Conservation (phyloP, 179 eudicot species). For the Beta macrorhiza region DNA sequence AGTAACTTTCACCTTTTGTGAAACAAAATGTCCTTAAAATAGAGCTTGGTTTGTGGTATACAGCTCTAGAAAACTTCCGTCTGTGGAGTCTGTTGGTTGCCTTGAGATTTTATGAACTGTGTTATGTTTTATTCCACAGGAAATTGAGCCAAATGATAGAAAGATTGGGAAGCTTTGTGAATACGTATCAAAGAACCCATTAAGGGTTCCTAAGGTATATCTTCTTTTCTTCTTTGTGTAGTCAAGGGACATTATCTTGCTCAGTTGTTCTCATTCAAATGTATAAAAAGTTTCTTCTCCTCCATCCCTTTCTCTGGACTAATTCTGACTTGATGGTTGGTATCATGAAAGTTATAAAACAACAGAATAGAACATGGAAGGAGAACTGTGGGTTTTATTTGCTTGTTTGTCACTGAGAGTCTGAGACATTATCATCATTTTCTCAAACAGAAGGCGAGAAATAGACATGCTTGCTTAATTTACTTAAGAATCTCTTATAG, state of each 20-base stretch:
- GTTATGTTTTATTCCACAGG: constrained; percentile 39
- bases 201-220: constrained; percentile 79
- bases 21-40: background rate
- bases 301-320: background rate
- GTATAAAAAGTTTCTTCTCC: background rate
- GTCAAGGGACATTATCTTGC: background rate
- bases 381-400: background rate
- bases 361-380: background rate
- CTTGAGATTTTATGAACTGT: constrained; percentile 4
- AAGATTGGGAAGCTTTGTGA: constrained; percentile 89
- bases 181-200: constrained; percentile 73
- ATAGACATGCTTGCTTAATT: no score
- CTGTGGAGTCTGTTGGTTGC: background rate
- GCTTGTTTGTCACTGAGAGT: no score
- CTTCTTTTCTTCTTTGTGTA: background rate
- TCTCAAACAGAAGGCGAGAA: background rate
- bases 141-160: constrained; percentile 80
- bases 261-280: background rate
- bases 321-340: background rate
- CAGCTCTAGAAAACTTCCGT: background rate
- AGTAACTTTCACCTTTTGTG: background rate
- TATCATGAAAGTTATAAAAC: background rate
- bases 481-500: background rate
- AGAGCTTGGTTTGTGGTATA: background rate
- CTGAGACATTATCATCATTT: no score